A percentile compares a stretch with the other conserved stretches of the same genome.
These are phyloP conservation scores for Rhododendron henanense DNA, from an alignment of 148 eudicot species.

Conservation along the genomic window DNA sequence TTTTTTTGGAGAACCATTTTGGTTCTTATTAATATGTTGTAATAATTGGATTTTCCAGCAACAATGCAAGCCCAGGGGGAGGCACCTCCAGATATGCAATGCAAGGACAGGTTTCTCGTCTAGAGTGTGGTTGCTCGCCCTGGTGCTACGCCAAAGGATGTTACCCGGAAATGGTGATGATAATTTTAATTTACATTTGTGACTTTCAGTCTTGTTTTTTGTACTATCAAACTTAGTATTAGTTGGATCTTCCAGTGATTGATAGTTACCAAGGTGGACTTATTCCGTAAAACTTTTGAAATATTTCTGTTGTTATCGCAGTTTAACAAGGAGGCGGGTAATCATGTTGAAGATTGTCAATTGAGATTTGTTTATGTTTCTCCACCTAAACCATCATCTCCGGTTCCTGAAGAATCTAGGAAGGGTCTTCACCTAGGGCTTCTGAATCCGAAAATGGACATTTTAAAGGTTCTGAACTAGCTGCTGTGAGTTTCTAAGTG, in stretches of 20 bases:
- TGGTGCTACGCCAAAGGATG: conserved; percentile 57
- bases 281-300: conserved; percentile 6
- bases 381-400: conserved; percentile 64
- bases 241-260: background rate
- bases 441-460: conserved; percentile 70
- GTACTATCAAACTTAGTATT: background rate
- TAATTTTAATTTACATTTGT: background rate
- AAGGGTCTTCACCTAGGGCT: conserved; percentile 68
- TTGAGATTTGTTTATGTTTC: conserved; percentile 70
- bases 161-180: conserved; percentile 70
- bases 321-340: conserved; percentile 80
- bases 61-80: conserved; percentile 89
- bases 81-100: conserved; percentile 74
- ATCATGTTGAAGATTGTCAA: conserved; percentile 70
- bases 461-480: conserved; percentile 30
- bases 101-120: conserved; percentile 82
- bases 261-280: background rate
- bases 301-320: conserved; percentile 6
- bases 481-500: conserved; percentile 39
- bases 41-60: conserved; percentile 29
- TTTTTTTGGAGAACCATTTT: background rate
- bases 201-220: background rate
- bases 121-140: conserved; percentile 61
- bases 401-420: conserved; percentile 70
- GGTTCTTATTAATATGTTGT: background rate